phyloP scores from a whole-genome alignment of 2,329 filamentous ascomycete genomes.

The Botrytis galanthina region DNA sequence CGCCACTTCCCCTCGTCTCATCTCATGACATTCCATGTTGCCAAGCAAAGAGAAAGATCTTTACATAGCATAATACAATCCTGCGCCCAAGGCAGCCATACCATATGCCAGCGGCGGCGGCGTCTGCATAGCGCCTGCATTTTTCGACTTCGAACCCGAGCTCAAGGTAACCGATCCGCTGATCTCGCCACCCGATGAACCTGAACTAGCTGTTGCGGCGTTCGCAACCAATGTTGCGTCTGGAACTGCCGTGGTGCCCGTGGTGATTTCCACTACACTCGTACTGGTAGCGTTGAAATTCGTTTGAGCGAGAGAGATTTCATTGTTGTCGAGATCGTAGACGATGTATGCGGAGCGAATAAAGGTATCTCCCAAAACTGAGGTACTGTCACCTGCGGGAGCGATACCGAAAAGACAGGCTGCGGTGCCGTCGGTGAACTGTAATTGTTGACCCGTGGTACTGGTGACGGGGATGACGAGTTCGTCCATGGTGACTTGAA shows the following conservation, averaged over 20 bases:
- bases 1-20: neutral
- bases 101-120: constrained; percentile 26
- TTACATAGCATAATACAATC: constrained; percentile 30
- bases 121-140: constrained; percentile 21
- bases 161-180: constrained; percentile 23
- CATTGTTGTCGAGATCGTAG: constrained; percentile 69
- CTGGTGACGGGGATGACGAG: constrained; percentile 54
- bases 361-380: constrained; percentile 72
- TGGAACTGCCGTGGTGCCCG: constrained; percentile 50
- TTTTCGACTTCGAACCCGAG: constrained; percentile 25
- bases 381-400: constrained; percentile 53
- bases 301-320: constrained; percentile 68
- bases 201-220: constrained; percentile 48
- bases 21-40: constrained; percentile 3
- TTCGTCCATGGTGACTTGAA: constrained; percentile 57
- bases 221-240: constrained; percentile 51
- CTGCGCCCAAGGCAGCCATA: constrained; percentile 30
- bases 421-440: constrained; percentile 51
- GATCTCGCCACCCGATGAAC: constrained; percentile 20
- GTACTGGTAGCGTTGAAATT: constrained; percentile 55
- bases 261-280: constrained; percentile 55
- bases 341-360: constrained; percentile 73
- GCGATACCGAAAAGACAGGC: constrained; percentile 68
- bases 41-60: neutral
- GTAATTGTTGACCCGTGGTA: constrained; percentile 46